Evolutionary conservation across 2,329 filamentous ascomycete genomes (phyloP), one percentile per base, ranked within the genome.

Genomic region (Orbilia blumenaviensis): DNA sequence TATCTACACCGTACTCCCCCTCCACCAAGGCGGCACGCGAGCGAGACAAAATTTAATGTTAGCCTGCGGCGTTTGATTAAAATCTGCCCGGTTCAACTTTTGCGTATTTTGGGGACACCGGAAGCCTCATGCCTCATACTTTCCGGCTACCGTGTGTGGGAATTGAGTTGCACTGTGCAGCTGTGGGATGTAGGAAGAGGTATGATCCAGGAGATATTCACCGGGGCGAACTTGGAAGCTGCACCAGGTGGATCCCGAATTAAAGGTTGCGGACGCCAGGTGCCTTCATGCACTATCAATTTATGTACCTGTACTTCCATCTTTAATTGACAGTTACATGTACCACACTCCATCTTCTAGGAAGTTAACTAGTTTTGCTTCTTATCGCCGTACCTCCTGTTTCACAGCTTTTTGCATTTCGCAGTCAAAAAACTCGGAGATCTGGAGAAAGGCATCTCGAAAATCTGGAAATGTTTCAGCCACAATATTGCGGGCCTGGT

Each of bases 351-450:
- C 27, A 23, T n/a, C n/a, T n/a, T n/a, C n/a, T n/a, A 38, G 32
- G n/a, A n/a, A n/a, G n/a, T n/a, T n/a, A n/a, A n/a, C n/a, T n/a
- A n/a, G 18, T 38, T 56, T 38, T 56, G 52, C 52, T 56, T 38
- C 52, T 56, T 36, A 38, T 56, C 52, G 32, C 52, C 52, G 52
- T 56, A 23, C 10, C 52, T 56, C 52, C 52, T 56, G 2, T 16
- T 14, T 14, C 14, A 9, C 50, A 7, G 23, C 14, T 10, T 3
- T 21, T 23, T 2, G n/a, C 23, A 2, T 50, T n/a, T n/a, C n/a
- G 7, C 7, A 34, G 29, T 8, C 36, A 41, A 46, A 21, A 3
- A 54, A 32, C 38, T 56, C 52, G 52, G 52, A 56, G 52, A 56
- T 56, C 52, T 56, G 52, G 52, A 56, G 32, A 56, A 56, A 56